Percentiles rank a stretch among this genome's conserved stretches.
phyloP scores from a whole-genome alignment of 2,329 filamentous ascomycete species.

The Helotiales sp. region DNA sequence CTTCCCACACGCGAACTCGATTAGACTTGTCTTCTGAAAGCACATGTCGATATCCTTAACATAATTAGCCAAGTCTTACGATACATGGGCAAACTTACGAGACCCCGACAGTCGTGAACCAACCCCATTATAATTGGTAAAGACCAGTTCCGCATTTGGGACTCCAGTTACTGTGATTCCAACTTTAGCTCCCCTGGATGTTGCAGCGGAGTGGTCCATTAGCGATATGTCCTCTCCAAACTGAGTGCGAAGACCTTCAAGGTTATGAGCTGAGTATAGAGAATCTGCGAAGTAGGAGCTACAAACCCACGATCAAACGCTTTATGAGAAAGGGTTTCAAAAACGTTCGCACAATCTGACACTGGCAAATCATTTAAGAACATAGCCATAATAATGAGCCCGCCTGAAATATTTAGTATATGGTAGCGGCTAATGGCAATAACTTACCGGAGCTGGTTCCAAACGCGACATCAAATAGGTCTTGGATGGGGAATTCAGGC shows the following conservation, averaged over 20 bases:
- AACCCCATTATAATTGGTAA: neutral
- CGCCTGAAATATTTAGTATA: neutral
- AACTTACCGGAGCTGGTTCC: neutral
- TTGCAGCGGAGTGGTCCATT: neutral
- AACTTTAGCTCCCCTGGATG: neutral
- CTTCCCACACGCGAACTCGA: neutral
- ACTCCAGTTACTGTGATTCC: slow-evolving; percentile 1
- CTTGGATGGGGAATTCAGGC: neutral
- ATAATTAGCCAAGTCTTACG: neutral
- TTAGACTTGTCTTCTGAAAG: neutral
- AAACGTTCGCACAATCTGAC: neutral
- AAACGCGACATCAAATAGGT: neutral
- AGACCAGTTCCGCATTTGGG: neutral
- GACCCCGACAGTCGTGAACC: neutral
- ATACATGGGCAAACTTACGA: neutral
- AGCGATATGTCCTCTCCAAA: neutral
- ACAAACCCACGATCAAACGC: neutral
- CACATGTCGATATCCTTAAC: neutral
- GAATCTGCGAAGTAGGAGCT: neutral
- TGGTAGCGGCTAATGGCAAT: neutral
- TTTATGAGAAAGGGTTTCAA: neutral
- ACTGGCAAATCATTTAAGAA: neutral
- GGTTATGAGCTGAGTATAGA: neutral
- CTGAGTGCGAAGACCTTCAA: neutral
- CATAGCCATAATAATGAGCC: neutral